phyloP scores from a whole-genome alignment of 805 yeast species.

The Myxozyma mucilagina region DNA sequence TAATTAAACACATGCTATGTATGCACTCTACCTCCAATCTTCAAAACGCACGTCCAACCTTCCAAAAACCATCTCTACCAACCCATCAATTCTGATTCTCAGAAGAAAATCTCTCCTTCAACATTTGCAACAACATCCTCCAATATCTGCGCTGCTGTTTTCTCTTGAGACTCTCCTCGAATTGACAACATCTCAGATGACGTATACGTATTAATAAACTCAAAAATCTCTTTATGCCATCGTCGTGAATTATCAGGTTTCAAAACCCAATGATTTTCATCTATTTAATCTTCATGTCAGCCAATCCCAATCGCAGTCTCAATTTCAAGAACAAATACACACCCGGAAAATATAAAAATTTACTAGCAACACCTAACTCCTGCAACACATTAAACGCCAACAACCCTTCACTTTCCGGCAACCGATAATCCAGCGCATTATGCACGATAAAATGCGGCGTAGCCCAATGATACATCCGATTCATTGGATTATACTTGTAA shows the following conservation, averaged over 20 bases:
- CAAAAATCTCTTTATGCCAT: slow-evolving; percentile 36
- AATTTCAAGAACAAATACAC: background rate
- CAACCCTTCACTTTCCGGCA: slow-evolving; percentile 36
- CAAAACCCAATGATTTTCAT: slow-evolving; percentile 36
- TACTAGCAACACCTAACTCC: slow-evolving; percentile 32
- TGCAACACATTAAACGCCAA: slow-evolving; percentile 36
- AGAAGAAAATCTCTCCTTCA: slow-evolving; percentile 9
- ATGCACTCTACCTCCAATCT: too few species aligned
- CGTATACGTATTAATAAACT: slow-evolving; percentile 24
- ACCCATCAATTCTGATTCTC: background rate
- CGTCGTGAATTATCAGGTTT: slow-evolving; percentile 35
- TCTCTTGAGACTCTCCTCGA: background rate
- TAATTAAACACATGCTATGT: too few species aligned
- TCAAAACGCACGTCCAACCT: background rate
- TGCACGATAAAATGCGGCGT: slow-evolving; percentile 36
- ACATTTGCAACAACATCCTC: slow-evolving; percentile 14
- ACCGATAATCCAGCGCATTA: slow-evolving; percentile 33
- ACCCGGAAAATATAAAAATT: slow-evolving; percentile 34
- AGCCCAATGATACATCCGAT: slow-evolving; percentile 33
- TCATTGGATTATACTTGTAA: slow-evolving; percentile 33
- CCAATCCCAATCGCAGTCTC: background rate
- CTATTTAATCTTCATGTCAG: slow-evolving; percentile 3
- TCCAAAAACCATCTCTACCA: background rate
- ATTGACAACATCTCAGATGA: background rate
- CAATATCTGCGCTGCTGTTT: slow-evolving; percentile 5